Evolutionary conservation across 345 rosid species (phyloP).

Genomic region (Camelina neglecta): DNA sequence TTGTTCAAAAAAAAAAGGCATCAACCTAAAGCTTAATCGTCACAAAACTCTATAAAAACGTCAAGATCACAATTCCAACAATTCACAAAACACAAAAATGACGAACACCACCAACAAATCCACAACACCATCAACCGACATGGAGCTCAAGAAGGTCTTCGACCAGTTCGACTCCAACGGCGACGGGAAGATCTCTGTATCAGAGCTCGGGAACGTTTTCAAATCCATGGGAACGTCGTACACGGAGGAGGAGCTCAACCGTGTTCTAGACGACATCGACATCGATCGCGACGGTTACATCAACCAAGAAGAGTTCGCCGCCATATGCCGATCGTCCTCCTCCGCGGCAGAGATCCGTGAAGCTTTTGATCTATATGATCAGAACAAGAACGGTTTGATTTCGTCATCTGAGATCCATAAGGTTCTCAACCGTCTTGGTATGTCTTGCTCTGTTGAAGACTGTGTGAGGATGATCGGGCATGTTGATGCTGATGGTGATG

Average conservation of each 20-base stretch:
- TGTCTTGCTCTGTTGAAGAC: constrained; percentile 68
- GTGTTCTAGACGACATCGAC: constrained; percentile 76
- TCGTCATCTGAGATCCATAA: constrained; percentile 69
- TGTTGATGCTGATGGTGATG: constrained; percentile 86
- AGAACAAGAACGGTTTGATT: constrained; percentile 70
- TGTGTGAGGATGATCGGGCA: constrained; percentile 67
- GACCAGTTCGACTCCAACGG: constrained; percentile 78
- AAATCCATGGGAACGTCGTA: constrained; percentile 66
- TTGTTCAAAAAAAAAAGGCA: constrained; percentile 21
- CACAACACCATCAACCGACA: constrained; percentile 26
- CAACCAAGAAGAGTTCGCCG: constrained; percentile 62
- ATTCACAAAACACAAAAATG: constrained; percentile 13
- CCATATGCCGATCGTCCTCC: constrained; percentile 61
- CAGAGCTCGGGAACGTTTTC: constrained; percentile 69
- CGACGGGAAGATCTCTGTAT: constrained; percentile 81
- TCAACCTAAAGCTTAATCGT: constrained; percentile 5
- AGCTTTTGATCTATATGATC: constrained; percentile 84
- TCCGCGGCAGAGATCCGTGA: constrained; percentile 64
- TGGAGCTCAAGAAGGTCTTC: constrained; percentile 68
- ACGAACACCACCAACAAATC: constrained; percentile 18
- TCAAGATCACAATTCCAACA: neutral
- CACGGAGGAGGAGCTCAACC: constrained; percentile 52
- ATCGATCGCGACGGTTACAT: constrained; percentile 80
- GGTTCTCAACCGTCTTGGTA: constrained; percentile 66
- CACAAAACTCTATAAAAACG: constrained; percentile 34